These are phyloP conservation scores for Pharnaceum exiguum DNA, from an alignment of 148 eudicot species.

Conservation along the genomic window DNA sequence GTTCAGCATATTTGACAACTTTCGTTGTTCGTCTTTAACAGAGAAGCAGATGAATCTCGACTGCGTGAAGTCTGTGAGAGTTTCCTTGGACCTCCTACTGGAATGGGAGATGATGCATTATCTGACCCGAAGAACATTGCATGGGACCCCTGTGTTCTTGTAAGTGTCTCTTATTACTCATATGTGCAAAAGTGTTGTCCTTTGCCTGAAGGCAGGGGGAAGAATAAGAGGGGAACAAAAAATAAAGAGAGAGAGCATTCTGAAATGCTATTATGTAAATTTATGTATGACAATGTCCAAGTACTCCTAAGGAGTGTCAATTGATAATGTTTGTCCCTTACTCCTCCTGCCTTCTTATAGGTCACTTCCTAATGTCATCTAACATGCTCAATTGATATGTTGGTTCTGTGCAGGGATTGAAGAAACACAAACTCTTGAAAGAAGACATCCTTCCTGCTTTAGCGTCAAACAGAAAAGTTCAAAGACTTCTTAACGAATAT, in stretches of 20 bases:
- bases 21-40: constrained; percentile 16
- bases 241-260: too few relatives aligned
- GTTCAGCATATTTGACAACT: not conserved
- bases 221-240: too few relatives aligned
- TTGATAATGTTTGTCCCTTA: not conserved
- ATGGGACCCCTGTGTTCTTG: constrained; percentile 95
- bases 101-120: constrained; percentile 59
- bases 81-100: constrained; percentile 94
- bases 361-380: too few relatives aligned
- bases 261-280: too few relatives aligned
- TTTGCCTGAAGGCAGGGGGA: too few relatives aligned
- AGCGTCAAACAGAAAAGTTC: constrained; percentile 94
- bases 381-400: not conserved
- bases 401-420: constrained; percentile 61
- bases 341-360: not conserved
- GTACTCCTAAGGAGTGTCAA: too few relatives aligned
- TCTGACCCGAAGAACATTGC: constrained; percentile 43
- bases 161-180: constrained; percentile 28
- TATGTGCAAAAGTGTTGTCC: not conserved
- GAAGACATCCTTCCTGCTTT: constrained; percentile 96
- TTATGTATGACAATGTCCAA: too few relatives aligned
- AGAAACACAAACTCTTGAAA: constrained; percentile 81
- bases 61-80: constrained; percentile 91
- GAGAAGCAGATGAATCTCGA: constrained; percentile 91
- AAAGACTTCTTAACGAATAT: constrained; percentile 84